These are phyloP conservation scores for Trichosporon sp. DNA, from an alignment of 1,284 basidiomycete genomes.

Conservation along the genomic window DNA sequence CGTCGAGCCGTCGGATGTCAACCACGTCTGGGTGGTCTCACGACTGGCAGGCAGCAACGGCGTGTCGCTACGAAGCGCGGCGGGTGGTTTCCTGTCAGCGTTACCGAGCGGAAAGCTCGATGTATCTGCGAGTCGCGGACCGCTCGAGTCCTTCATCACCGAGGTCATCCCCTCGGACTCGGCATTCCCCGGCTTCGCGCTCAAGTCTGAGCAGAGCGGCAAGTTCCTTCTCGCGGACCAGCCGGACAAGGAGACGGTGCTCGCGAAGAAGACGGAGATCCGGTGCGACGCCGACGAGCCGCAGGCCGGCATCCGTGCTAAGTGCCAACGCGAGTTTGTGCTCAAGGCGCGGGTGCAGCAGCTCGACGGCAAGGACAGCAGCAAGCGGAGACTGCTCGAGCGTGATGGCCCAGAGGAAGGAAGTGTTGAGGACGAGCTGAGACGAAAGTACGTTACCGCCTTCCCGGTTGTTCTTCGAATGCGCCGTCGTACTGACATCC, in stretches of 20 bases:
- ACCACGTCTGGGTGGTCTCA: slow-evolving; percentile 61
- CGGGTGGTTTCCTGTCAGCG: slow-evolving; percentile 55
- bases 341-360: slow-evolving; percentile 67
- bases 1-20: slow-evolving; percentile 58
- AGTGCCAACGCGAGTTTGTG: slow-evolving; percentile 87
- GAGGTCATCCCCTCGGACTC: slow-evolving; percentile 29
- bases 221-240: slow-evolving; percentile 48
- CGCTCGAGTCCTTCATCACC: slow-evolving; percentile 55
- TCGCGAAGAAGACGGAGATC: slow-evolving; percentile 62
- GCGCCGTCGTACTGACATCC: slow-evolving; percentile 30
- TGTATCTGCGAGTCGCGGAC: slow-evolving; percentile 52
- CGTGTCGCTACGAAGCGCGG: slow-evolving; percentile 54
- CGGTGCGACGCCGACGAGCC: slow-evolving; percentile 83
- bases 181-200: slow-evolving; percentile 40
- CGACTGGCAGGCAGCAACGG: slow-evolving; percentile 59
- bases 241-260: slow-evolving; percentile 26
- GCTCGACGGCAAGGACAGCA: slow-evolving; percentile 44
- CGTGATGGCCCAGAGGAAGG: slow-evolving; percentile 55
- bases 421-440: slow-evolving; percentile 55
- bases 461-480: no score
- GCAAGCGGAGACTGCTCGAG: slow-evolving; percentile 62
- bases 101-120: slow-evolving; percentile 50
- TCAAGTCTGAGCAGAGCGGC: slow-evolving; percentile 42
- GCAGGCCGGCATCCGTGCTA: slow-evolving; percentile 78
- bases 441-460: slow-evolving; percentile 52